Conservation (phyloP, 306 rosid species). For the Vigna mungo region DNA sequence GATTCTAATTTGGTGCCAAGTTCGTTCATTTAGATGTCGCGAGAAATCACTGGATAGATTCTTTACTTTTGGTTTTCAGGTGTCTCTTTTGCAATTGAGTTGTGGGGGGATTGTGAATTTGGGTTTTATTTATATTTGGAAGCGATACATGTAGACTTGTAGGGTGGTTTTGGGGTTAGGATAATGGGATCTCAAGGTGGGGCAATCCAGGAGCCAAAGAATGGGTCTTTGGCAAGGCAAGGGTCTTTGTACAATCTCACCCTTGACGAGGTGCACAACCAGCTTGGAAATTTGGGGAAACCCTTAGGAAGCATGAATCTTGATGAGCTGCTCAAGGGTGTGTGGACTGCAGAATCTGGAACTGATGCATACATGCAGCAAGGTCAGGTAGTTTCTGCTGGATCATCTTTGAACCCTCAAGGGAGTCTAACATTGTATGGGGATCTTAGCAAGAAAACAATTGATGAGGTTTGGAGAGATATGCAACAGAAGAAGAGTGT, state of each 20-base stretch:
- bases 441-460: slow-evolving; percentile 85
- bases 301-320: slow-evolving; percentile 97
- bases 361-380: slow-evolving; percentile 46
- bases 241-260: slow-evolving; percentile 87
- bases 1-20: slow-evolving; percentile 38
- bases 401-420: slow-evolving; percentile 63
- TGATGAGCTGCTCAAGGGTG: slow-evolving; percentile 89
- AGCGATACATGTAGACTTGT: slow-evolving; percentile 38
- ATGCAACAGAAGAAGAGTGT: slow-evolving; percentile 71
- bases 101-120: slow-evolving; percentile 11
- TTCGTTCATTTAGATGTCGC: slow-evolving; percentile 14
- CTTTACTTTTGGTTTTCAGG: slow-evolving; percentile 34
- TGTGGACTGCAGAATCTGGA: slow-evolving; percentile 77
- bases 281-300: slow-evolving; percentile 92
- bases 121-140: slow-evolving; percentile 23
- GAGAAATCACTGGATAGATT: slow-evolving; percentile 14
- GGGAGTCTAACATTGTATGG: slow-evolving; percentile 70
- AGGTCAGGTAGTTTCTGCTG: slow-evolving; percentile 53
- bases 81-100: slow-evolving; percentile 34
- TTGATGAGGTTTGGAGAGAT: slow-evolving; percentile 97
- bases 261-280: slow-evolving; percentile 93
- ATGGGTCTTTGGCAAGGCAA: slow-evolving; percentile 63
- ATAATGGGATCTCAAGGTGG: slow-evolving; percentile 92
- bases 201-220: slow-evolving; percentile 66
- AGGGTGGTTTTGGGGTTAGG: slow-evolving; percentile 47